These are phyloP conservation scores for Fraxinus anomala DNA, from an alignment of 257 asterid genomes.

Conservation along the genomic window DNA sequence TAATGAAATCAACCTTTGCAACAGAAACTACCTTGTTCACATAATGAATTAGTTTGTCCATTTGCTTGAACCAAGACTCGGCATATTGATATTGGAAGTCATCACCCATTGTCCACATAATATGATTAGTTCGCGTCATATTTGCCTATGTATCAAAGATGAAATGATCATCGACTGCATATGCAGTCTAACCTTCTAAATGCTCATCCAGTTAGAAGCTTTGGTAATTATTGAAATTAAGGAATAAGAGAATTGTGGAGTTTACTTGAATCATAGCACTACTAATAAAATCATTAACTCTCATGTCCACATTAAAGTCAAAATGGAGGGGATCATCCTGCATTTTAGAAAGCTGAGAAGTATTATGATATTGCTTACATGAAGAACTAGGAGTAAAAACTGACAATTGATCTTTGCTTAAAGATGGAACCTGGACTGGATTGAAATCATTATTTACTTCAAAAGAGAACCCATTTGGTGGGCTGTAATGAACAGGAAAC, in stretches of 20 bases:
- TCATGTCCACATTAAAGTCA: slow-evolving; percentile 59
- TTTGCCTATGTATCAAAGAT: slow-evolving; percentile 57
- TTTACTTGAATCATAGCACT: slow-evolving; percentile 75
- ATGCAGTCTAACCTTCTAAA: neutral
- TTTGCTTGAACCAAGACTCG: slow-evolving; percentile 88
- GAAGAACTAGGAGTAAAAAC: neutral
- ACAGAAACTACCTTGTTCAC: slow-evolving; percentile 62
- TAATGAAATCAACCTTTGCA: slow-evolving; percentile 43
- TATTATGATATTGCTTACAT: neutral
- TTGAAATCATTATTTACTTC: slow-evolving; percentile 51
- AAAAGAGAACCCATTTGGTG: slow-evolving; percentile 73
- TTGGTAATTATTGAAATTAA: neutral
- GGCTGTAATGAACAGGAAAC: slow-evolving; percentile 79
- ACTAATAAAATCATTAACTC: slow-evolving; percentile 67
- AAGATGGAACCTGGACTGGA: slow-evolving; percentile 69
- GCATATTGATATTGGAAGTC: slow-evolving; percentile 86
- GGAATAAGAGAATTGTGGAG: neutral
- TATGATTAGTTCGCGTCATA: slow-evolving; percentile 76
- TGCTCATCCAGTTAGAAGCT: neutral
- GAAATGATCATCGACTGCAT: slow-evolving; percentile 2
- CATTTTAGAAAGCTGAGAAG: slow-evolving; percentile 27
- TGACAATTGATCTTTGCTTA: slow-evolving; percentile 15
- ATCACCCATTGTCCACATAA: slow-evolving; percentile 97
- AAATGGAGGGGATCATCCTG: slow-evolving; percentile 75
- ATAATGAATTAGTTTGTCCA: slow-evolving; percentile 88